Evolutionary conservation across 1,284 basidiomycete genomes (phyloP), one percentile per base, ranked within the genome.

Genomic region (Termitomyces sp.): DNA sequence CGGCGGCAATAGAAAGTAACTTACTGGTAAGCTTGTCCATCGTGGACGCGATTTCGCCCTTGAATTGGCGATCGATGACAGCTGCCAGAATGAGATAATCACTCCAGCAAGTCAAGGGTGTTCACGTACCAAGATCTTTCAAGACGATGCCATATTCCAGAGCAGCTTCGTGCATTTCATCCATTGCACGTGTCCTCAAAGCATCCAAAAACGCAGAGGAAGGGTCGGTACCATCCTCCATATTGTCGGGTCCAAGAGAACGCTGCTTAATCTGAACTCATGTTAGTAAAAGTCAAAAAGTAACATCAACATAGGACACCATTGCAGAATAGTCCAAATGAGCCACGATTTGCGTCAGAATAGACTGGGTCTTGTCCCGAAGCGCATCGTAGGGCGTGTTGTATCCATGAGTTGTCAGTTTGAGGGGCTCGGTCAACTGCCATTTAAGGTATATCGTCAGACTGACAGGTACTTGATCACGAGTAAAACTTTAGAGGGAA

Each of bases 31-130:
- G 73, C 64, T 88, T 88, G 65, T 91, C 87, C 89, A 91, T 91
- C 0, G 88, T 89, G 24, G 80, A 73, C 0, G 88, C 89, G 58
- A 91, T 89, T 60, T 92, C 73, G 65, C 84, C 88, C 73, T 90
- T 90, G 75, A 91, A 91, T 62, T 90, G 85, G 34, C 88, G 75
- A 65, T 91, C 88, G 56, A 91, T 91, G 55, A 91, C 88, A 57
- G 88, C 88, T 84, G 52, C 53, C 41, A 42, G 48, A 26, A 39
- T 50, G 6, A 50, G 15, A 17, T 4, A 1, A 13, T 19, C 13
- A 17, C 13, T 17, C 33, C 13, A n/a, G 5, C 5, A 17, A 28
- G 21, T 24, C 26, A 26, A 34, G 34, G 26, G 3, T 21, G 30
- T 42, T 34, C 5, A 42, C 76, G 17, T 61, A 84, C 84, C 84